Evolutionary conservation across 176 grass and related monocot genomes (phyloP).

Genomic region (Juncus inflexus): DNA sequence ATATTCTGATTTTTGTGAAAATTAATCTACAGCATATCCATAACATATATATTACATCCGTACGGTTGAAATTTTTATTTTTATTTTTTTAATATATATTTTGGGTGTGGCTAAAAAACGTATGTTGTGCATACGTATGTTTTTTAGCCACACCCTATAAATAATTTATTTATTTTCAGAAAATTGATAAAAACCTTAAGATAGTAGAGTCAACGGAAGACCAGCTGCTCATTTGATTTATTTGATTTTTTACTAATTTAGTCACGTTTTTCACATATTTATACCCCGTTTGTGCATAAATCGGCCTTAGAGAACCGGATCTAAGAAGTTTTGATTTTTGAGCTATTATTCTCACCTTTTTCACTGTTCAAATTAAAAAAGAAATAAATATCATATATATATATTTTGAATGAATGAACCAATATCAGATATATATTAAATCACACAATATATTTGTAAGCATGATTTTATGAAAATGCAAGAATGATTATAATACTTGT

Average conservation of each 20-base stretch:
- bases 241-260: conserved; percentile 67
- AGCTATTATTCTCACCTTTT: conserved; percentile 64
- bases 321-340: conserved; percentile 59
- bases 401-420: too few species aligned
- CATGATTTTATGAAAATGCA: conserved; percentile 5
- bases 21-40: too few species aligned
- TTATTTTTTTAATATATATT: too few species aligned
- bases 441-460: too few species aligned
- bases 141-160: too few species aligned
- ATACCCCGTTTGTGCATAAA: conserved; percentile 77
- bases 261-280: conserved; percentile 81
- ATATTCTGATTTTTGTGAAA: too few species aligned
- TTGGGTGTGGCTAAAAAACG: too few species aligned
- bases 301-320: conserved; percentile 60
- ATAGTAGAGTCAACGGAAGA: conserved; percentile 55
- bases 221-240: conserved; percentile 30
- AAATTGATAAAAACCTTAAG: conserved; percentile 45
- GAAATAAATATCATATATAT: not conserved
- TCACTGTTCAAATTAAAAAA: conserved; percentile 46
- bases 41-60: too few species aligned
- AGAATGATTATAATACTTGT: conserved; percentile 13
- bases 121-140: too few species aligned
- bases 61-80: too few species aligned
- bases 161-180: not conserved
- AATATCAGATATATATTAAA: too few species aligned